phyloP scores from a whole-genome alignment of 192 early-diverging fungal species.

The Linderina pennispora region DNA sequence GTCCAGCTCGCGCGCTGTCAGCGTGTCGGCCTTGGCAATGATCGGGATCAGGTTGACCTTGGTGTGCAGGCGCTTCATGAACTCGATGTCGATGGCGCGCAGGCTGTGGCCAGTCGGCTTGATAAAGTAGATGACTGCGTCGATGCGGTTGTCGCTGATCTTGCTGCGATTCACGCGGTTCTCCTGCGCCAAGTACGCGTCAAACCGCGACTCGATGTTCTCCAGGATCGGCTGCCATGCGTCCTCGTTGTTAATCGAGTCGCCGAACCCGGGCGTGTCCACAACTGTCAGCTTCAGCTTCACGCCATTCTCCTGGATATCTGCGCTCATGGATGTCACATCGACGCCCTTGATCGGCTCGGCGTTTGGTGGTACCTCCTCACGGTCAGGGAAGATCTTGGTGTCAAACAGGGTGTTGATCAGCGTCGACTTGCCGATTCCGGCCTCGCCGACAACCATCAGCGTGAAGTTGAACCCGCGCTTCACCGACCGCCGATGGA shows the following conservation, averaged over 20 bases:
- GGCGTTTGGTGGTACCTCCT: constrained; percentile 56
- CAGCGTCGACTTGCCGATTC: constrained; percentile 95
- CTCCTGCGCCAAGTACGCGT: constrained; percentile 89
- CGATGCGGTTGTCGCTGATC: constrained; percentile 91
- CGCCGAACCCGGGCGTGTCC: constrained; percentile 97
- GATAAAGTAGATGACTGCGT: constrained; percentile 96
- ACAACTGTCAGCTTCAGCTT: constrained; percentile 89
- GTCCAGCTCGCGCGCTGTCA: constrained; percentile 74
- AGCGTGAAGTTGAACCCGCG: constrained; percentile 92
- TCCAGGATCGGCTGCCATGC: constrained; percentile 97
- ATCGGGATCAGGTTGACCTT: constrained; percentile 87
- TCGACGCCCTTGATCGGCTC: constrained; percentile 70
- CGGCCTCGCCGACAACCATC: constrained; percentile 96
- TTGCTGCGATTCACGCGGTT: constrained; percentile 80
- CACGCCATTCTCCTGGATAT: constrained; percentile 96
- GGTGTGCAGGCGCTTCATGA: constrained; percentile 88
- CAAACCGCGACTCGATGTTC: constrained; percentile 94
- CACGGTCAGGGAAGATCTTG: constrained; percentile 79
- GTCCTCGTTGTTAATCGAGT: constrained; percentile 98
- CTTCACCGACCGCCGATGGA: constrained; percentile 90
- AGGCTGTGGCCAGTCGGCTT: constrained; percentile 91
- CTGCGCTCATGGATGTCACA: constrained; percentile 74
- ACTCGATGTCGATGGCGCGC: constrained; percentile 91
- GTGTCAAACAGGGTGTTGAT: constrained; percentile 97
- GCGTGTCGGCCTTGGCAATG: constrained; percentile 86